Percentiles rank a stretch among this genome's conserved stretches.
Evolutionary conservation across 345 rosid species (phyloP).

Genomic region (Triadica sebifera): DNA sequence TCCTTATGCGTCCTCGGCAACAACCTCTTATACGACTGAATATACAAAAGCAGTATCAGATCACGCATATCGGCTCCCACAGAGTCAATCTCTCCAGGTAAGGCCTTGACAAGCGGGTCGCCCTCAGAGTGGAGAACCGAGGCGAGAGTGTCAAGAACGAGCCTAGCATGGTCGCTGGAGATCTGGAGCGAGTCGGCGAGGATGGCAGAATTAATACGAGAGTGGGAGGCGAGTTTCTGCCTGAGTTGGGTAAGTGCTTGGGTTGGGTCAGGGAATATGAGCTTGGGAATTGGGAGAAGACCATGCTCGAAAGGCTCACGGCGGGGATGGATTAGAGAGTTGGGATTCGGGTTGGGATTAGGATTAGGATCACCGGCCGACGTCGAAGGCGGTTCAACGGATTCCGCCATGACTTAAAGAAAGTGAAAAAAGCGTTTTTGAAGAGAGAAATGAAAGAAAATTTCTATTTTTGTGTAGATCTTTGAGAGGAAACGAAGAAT

Average conservation of each 20-base stretch:
- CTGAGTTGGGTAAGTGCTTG: constrained; percentile 68
- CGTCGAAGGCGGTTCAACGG: constrained; percentile 9
- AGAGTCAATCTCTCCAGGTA: constrained; percentile 51
- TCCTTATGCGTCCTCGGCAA: constrained; percentile 91
- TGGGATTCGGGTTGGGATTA: constrained; percentile 26
- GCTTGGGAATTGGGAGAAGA: constrained; percentile 88
- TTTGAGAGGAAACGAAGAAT: constrained; percentile 3
- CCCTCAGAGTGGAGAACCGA: constrained; percentile 79
- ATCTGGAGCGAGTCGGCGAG: constrained; percentile 85
- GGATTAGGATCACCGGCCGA: constrained; percentile 12
- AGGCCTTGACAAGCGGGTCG: constrained; percentile 65
- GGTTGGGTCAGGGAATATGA: constrained; percentile 80
- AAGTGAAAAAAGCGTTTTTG: background rate
- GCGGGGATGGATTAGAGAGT: constrained; percentile 64
- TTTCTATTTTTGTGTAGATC: constrained; percentile 17
- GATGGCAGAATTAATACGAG: constrained; percentile 60
- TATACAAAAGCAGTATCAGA: constrained; percentile 77
- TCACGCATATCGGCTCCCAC: constrained; percentile 82
- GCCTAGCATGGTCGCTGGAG: constrained; percentile 81
- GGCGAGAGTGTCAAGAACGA: constrained; percentile 79
- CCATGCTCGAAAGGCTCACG: constrained; percentile 98
- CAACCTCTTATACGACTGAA: constrained; percentile 92
- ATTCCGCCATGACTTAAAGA: constrained; percentile 19
- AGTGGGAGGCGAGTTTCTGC: constrained; percentile 44
- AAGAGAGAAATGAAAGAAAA: background rate